Base-by-base conservation (phyloP, 177 flowering plant genomes). In the Vitis hybrid region DNA sequence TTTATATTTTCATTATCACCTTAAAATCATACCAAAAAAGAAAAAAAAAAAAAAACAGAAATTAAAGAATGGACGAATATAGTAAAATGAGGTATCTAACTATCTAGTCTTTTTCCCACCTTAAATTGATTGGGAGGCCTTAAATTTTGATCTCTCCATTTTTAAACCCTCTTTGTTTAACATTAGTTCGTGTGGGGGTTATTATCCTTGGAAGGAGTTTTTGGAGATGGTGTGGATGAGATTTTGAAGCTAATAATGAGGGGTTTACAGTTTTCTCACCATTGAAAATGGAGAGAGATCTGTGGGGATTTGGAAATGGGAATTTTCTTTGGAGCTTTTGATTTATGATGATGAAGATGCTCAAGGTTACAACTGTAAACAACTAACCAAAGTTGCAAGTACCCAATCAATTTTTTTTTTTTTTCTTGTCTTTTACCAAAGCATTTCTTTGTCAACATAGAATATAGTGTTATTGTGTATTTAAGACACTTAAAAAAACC, bases 251-350 rank as follows among this genome's bases (percentile, higher is more conserved):
- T 70, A 73, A 72, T 52, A 63, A 72, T 68, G 65, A 68, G 71
- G 72, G 59, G 10, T 32, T 58, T 50, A 54, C 19, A 9, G 46
- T 40, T 55, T 68, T 40, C n/a, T 54, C 35, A 48, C 63, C 69
- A 68, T 72, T 64, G 66, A 60, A 65, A 66, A 7, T 11, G 63
- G 74, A 60, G 78, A 74, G 78, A 70, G 69, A 70, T 70, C 74
- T 66, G 24, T 81, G 69, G 79, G 75, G 64, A 60, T 72, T 77
- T 67, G 69, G 2, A 27, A 27, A 27, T 27, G 30, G 30, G 30
- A 27, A 3, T 27, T 27, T 27, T 27, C 30, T 27, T 27, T 27
- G 30, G 12, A 32, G 46, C 0, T 40, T 40, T 40, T 40, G 1
- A 40, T 40, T 40, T 3, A 40, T 40, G 46, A 40, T 40, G 46